Evolutionary conservation across 164 flowering plant species (phyloP).

Genomic region (Macadamia integrifolia): DNA sequence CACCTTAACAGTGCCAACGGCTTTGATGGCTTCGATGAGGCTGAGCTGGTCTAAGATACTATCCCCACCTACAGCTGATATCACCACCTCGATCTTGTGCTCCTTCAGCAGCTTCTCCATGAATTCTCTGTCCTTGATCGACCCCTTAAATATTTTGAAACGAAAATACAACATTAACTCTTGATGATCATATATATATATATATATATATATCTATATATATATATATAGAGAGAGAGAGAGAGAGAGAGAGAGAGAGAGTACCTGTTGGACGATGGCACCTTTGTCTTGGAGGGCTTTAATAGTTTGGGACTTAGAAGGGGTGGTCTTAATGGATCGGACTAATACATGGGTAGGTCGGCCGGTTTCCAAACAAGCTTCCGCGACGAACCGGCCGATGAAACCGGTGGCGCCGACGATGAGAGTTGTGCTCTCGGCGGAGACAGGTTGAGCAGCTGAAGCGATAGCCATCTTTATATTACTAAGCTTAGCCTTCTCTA

Average conservation of each 20-base stretch:
- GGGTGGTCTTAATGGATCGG: conserved; percentile 12
- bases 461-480: background rate
- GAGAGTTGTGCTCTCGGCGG: conserved; percentile 23
- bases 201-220: too few species aligned
- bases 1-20: conserved; percentile 60
- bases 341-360: conserved; percentile 41
- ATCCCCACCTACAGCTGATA: conserved; percentile 61
- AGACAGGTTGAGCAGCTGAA: too few species aligned
- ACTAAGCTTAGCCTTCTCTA: background rate
- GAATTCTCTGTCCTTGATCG: conserved; percentile 27
- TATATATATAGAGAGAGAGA: background rate
- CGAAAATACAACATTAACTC: background rate
- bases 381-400: conserved; percentile 53
- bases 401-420: conserved; percentile 54
- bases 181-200: too few species aligned
- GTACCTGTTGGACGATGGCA: conserved; percentile 39
- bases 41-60: conserved; percentile 35
- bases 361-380: conserved; percentile 42
- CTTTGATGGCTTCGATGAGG: conserved; percentile 44
- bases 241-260: background rate
- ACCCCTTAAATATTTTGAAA: conserved; percentile 29
- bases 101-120: conserved; percentile 47
- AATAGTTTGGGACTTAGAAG: conserved; percentile 30
- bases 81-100: conserved; percentile 46
- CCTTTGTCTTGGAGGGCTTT: conserved; percentile 41